Evolutionary conservation across 1,139 yeast species (phyloP).

Genomic region (Pneumocystis carinii): DNA sequence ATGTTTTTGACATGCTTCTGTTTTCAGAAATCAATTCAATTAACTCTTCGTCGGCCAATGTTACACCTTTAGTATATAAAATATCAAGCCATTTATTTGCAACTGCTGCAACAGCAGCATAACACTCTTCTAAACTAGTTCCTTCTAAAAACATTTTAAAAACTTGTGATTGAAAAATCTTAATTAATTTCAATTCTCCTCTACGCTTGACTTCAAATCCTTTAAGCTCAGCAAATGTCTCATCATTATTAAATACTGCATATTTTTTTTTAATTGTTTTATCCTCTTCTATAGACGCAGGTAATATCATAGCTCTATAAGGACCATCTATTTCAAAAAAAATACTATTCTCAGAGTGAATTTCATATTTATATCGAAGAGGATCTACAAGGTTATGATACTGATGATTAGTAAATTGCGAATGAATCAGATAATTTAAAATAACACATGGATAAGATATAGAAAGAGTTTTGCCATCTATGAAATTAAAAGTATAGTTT

Average conservation of each 20-base stretch:
- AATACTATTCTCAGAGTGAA: slow-evolving; percentile 79
- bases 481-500: slow-evolving; percentile 52
- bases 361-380: slow-evolving; percentile 49
- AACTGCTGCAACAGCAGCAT: slow-evolving; percentile 75
- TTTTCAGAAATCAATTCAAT: slow-evolving; percentile 92
- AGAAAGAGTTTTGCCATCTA: slow-evolving; percentile 61
- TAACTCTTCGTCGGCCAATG: slow-evolving; percentile 85
- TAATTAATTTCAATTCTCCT: slow-evolving; percentile 87
- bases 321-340: slow-evolving; percentile 99
- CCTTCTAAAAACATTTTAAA: slow-evolving; percentile 88
- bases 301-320: slow-evolving; percentile 90
- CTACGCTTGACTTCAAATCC: slow-evolving; percentile 95
- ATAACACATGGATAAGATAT: slow-evolving; percentile 92
- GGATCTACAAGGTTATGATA: slow-evolving; percentile 77
- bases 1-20: slow-evolving; percentile 83
- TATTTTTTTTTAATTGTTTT: slow-evolving; percentile 91
- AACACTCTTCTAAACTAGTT: slow-evolving; percentile 58
- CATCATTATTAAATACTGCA: slow-evolving; percentile 93
- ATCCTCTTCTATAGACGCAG: slow-evolving; percentile 95
- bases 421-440: slow-evolving; percentile 87
- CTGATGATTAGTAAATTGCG: slow-evolving; percentile 81
- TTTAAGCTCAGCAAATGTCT: slow-evolving; percentile 82
- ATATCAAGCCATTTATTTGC: slow-evolving; percentile 96
- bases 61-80: slow-evolving; percentile 68
- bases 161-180: slow-evolving; percentile 88